Evolutionary conservation across 179 eudicot genomes (phyloP).

Genomic region (Spergularia azorica): DNA sequence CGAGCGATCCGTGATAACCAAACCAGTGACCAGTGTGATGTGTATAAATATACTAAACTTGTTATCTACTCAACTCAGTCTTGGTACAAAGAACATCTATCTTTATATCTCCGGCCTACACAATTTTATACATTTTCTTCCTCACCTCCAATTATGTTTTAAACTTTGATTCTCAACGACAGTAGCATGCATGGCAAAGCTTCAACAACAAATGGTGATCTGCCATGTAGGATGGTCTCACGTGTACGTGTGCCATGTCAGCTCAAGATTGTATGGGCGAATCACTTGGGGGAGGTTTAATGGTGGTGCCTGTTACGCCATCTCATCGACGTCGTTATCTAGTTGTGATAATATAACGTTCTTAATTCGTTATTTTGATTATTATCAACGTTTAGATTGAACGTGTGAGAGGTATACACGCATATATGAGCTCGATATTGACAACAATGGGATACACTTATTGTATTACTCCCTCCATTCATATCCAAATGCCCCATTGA

Average conservation of each 20-base stretch:
- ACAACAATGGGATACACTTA: too few species aligned
- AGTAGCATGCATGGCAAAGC: neutral
- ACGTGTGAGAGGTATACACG: too few species aligned
- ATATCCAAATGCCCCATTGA: too few species aligned
- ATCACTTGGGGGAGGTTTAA: neutral
- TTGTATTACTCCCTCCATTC: too few species aligned
- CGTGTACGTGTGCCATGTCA: neutral
- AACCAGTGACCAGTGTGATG: too few species aligned
- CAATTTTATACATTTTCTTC: neutral
- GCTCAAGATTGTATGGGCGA: neutral
- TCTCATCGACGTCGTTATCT: neutral
- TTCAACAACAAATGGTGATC: neutral
- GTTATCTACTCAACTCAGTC: neutral
- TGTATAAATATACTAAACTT: too few species aligned
- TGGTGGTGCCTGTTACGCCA: neutral
- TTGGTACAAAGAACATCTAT: neutral
- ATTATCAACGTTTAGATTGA: too few species aligned
- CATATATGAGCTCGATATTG: too few species aligned
- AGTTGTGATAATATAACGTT: too few species aligned
- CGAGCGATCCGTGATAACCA: too few species aligned
- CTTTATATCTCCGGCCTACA: neutral
- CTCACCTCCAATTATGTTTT: neutral
- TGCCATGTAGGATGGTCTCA: slow-evolving; percentile 16
- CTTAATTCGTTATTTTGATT: too few species aligned
- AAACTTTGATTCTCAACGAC: neutral